Percentiles rank a stretch among this genome's conserved stretches.
These are phyloP conservation scores for Rutstroemia sp. DNA, from an alignment of 2,329 filamentous ascomycete genomes.

Conservation along the genomic window DNA sequence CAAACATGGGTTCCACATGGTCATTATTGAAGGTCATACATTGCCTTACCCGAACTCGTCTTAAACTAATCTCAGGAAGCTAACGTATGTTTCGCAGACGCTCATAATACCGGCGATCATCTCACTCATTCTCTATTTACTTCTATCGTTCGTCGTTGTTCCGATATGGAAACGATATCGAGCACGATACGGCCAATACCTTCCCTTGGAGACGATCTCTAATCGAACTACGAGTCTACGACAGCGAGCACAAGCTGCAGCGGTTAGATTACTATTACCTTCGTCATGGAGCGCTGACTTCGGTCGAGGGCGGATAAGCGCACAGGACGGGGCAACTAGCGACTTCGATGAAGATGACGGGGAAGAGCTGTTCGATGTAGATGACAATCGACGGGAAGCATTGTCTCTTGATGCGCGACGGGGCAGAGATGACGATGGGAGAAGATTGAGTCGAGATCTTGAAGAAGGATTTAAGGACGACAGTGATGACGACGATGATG, in stretches of 20 bases:
- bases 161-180: slow-evolving; percentile 65
- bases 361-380: slow-evolving; percentile 58
- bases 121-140: slow-evolving; percentile 60
- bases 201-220: slow-evolving; percentile 59
- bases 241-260: slow-evolving; percentile 38
- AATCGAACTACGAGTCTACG: slow-evolving; percentile 48
- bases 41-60: too few relatives aligned
- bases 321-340: slow-evolving; percentile 38
- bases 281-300: slow-evolving; percentile 42
- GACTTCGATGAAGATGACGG: slow-evolving; percentile 60
- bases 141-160: slow-evolving; percentile 56
- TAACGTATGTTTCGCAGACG: slow-evolving; percentile 41
- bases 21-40: slow-evolving; percentile 26
- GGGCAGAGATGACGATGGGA: slow-evolving; percentile 39
- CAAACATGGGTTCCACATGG: slow-evolving; percentile 23
- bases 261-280: slow-evolving; percentile 37
- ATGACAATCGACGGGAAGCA: slow-evolving; percentile 37
- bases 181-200: slow-evolving; percentile 65
- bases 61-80: neutral
- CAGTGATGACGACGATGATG: slow-evolving; percentile 50
- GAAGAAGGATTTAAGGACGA: slow-evolving; percentile 71
- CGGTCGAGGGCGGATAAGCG: slow-evolving; percentile 33
- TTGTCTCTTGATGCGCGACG: slow-evolving; percentile 30
- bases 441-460: slow-evolving; percentile 69
- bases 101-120: slow-evolving; percentile 64